Percentiles rank a stretch among this genome's conserved stretches.
phyloP scores from a whole-genome alignment of 208 protist genomes.

The Leishmania guyanensis region DNA sequence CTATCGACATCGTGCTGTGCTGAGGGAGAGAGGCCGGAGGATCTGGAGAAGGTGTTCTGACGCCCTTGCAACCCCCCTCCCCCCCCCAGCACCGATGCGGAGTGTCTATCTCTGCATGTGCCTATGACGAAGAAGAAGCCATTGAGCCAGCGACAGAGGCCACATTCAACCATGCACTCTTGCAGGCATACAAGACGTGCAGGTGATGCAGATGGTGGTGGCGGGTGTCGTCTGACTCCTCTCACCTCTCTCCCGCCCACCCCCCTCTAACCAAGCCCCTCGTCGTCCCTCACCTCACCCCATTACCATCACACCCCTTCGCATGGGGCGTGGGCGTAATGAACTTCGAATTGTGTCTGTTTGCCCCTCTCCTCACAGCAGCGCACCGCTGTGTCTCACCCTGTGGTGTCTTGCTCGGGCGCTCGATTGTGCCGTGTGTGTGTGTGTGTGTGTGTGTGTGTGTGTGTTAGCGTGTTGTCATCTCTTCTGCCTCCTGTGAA shows the following conservation, averaged over 20 bases:
- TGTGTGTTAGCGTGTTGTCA: not conserved
- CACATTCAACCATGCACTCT: not conserved
- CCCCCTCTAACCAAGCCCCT: not conserved
- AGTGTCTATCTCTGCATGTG: not conserved
- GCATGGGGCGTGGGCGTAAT: not conserved
- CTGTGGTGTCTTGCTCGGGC: not conserved
- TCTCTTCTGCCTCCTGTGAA: not conserved
- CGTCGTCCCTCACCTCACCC: not conserved
- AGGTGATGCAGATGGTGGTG: not conserved
- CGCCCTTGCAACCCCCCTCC: not conserved
- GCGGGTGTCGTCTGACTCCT: not conserved
- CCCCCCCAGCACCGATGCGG: not conserved
- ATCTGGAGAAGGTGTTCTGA: not conserved
- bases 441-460: not conserved
- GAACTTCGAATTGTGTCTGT: too few species aligned
- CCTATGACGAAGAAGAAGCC: not conserved
- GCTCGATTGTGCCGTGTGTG: not conserved
- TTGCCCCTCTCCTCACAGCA: too few species aligned
- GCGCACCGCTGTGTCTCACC: not conserved
- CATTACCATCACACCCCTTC: not conserved
- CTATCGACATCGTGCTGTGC: too few species aligned
- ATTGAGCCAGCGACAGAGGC: not conserved
- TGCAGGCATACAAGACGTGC: not conserved
- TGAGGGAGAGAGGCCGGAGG: not conserved
- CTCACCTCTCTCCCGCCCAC: not conserved